These are phyloP conservation scores for Apiotrichum montevideense DNA, from an alignment of 1,284 basidiomycete species.

Conservation along the genomic window DNA sequence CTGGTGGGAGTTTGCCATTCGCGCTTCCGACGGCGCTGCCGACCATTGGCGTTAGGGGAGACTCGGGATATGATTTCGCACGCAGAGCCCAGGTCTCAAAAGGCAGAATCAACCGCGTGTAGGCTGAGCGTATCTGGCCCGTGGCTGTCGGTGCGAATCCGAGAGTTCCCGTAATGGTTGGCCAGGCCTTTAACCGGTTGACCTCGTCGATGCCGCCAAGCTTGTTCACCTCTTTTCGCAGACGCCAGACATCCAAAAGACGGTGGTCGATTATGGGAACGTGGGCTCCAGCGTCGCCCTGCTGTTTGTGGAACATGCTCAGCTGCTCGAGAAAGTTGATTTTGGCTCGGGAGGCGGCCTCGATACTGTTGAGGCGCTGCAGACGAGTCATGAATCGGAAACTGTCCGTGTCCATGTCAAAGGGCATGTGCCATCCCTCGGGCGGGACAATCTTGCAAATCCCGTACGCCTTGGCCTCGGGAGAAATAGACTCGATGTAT, in stretches of 20 bases:
- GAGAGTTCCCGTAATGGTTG: conserved; percentile 69
- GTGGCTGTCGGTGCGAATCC: conserved; percentile 56
- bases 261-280: conserved; percentile 90
- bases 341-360: conserved; percentile 92
- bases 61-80: conserved; percentile 52
- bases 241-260: conserved; percentile 83
- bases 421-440: conserved; percentile 89
- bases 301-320: conserved; percentile 84
- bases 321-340: conserved; percentile 96
- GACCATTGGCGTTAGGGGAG: conserved; percentile 17
- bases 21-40: neutral
- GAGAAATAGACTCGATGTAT: conserved; percentile 81
- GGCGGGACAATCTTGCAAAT: conserved; percentile 97
- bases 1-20: conserved; percentile 18
- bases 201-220: conserved; percentile 81
- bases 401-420: conserved; percentile 83
- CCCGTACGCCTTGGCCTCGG: conserved; percentile 69
- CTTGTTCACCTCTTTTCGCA: conserved; percentile 84
- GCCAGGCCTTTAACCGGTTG: conserved; percentile 69
- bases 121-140: conserved; percentile 81
- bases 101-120: conserved; percentile 81
- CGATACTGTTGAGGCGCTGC: conserved; percentile 92
- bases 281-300: conserved; percentile 75
- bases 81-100: conserved; percentile 85
- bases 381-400: conserved; percentile 81